Evolutionary conservation across 2,329 filamentous ascomycete species (phyloP).

Genomic region (Fusarium sp.): DNA sequence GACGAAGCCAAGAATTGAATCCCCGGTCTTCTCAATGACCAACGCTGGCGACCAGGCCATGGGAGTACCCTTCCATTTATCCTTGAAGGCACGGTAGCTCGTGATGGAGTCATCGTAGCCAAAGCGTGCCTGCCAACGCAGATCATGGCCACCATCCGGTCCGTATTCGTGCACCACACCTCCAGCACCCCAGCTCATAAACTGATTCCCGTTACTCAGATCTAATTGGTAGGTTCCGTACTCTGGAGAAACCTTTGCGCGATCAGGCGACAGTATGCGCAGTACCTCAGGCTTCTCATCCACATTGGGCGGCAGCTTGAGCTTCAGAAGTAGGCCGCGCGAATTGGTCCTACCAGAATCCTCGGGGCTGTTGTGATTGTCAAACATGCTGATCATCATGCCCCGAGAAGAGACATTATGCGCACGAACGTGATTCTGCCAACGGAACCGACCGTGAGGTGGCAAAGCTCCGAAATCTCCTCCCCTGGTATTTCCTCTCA

Average conservation of each 20-base stretch:
- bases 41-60: conserved; percentile 32
- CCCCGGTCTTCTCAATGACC: conserved; percentile 24
- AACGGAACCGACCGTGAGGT: conserved; percentile 51
- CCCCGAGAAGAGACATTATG: conserved; percentile 37
- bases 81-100: conserved; percentile 46
- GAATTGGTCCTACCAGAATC: conserved; percentile 18
- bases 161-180: conserved; percentile 48
- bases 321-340: conserved; percentile 25
- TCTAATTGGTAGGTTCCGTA: conserved; percentile 40
- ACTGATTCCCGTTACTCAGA: conserved; percentile 43
- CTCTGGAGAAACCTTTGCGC: conserved; percentile 21
- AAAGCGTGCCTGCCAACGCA: conserved; percentile 47
- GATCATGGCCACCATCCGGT: conserved; percentile 34
- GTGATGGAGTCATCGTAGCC: conserved; percentile 37
- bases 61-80: conserved; percentile 44
- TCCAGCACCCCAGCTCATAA: conserved; percentile 42
- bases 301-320: conserved; percentile 35
- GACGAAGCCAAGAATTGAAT: conserved; percentile 27
- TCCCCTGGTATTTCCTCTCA: conserved; percentile 44
- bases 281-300: conserved; percentile 24
- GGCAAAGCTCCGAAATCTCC: conserved; percentile 45
- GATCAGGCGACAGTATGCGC: conserved; percentile 23
- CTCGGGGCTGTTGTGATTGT: conserved; percentile 52
- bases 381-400: conserved; percentile 52
- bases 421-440: conserved; percentile 54